Evolutionary conservation across 148 eudicot genomes (phyloP), one percentile per base, ranked within the genome.

Genomic region (Heliamphora exappendiculata): DNA sequence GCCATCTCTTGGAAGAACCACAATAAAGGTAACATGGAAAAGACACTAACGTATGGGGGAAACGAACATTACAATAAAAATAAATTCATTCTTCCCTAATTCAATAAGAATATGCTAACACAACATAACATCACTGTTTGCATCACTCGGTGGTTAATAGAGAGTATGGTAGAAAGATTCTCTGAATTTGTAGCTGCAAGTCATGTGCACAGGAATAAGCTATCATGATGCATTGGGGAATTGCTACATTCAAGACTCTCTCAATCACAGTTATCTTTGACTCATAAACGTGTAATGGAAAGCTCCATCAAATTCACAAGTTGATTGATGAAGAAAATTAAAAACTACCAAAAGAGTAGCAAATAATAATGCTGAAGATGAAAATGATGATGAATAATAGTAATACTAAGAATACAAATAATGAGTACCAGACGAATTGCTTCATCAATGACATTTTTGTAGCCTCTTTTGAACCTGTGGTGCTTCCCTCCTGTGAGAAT

Each of bases 401-500:
- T 39, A 42, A 41, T 16, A 67, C 20, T 42, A 7, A 29, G 7
- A 29, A n/a, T 29, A 31, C 28, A 13, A 53, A 0, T 6, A 39
- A 4, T 34, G 3, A 74, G 82, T 89, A 95, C 99, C 97, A 95
- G 78, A 74, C 93, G 97, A 79, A 95, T 89, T 72, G 96, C 97
- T 85, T 95, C 99, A 87, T 95, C 99, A 77, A 92, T 95, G 79
- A 95, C 99, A 82, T 95, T 95, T 83, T 87, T 95, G 85, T 95
- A 95, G 73, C 99, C 99, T 84, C 99, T 91, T 84, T 89, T 95
- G 81, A 95, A 95, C 68, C 99, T 87, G 74, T 91, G 99, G 81
- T 95, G 99, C 84, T 88, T 95, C 66, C 99, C 99, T 81, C 99
- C 99, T 95, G 82, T 20, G 33, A 70, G 55, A 81, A 71, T 36